These are phyloP conservation scores for Kodamaea fungicola DNA, from an alignment of 1,139 yeast genomes.

Conservation along the genomic window DNA sequence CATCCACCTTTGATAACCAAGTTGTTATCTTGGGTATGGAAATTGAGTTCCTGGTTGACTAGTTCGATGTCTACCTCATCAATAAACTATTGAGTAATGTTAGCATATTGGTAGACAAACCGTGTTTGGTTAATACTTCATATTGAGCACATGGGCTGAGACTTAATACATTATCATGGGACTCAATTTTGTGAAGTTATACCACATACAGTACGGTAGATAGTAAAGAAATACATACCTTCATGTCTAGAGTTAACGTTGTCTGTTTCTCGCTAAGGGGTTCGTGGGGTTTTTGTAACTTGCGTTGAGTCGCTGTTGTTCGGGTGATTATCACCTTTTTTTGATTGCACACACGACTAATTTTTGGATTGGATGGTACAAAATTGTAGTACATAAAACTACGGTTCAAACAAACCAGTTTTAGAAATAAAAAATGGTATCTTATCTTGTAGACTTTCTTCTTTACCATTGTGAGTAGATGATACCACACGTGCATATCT, in stretches of 20 bases:
- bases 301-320: conserved; percentile 8
- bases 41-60: conserved; percentile 81
- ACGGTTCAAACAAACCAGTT: background rate
- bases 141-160: background rate
- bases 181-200: no score
- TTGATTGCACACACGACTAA: background rate
- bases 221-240: conserved; percentile 12
- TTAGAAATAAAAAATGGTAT: background rate
- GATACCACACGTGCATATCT: conserved; percentile 27
- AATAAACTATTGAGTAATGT: conserved; percentile 56
- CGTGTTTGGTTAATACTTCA: background rate
- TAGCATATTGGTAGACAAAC: background rate
- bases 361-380: background rate
- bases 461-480: conserved; percentile 11
- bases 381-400: background rate
- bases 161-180: no score
- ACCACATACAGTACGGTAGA: no score
- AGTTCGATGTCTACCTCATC: conserved; percentile 89
- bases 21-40: conserved; percentile 83
- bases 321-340: conserved; percentile 14
- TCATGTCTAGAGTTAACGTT: conserved; percentile 10
- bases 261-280: background rate
- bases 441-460: background rate
- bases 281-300: background rate
- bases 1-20: conserved; percentile 78